phyloP scores from a whole-genome alignment of 352 stramenopile genomes.

The Pythium oligandrum region DNA sequence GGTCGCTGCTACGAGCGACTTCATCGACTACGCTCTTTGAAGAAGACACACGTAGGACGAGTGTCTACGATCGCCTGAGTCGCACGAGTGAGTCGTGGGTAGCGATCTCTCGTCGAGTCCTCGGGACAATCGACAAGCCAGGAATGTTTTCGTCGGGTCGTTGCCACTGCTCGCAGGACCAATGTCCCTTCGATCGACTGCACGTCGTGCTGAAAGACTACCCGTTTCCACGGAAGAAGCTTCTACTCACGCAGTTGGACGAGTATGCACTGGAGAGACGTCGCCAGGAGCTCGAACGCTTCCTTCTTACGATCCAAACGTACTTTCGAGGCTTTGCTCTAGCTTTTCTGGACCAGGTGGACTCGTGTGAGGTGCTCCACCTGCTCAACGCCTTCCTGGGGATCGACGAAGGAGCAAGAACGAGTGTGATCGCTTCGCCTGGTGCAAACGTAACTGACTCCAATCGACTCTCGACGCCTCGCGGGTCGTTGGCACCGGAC shows the following conservation, averaged over 20 bases:
- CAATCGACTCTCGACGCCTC: no score
- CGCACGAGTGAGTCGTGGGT: background rate
- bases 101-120: background rate
- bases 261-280: slow-evolving; percentile 27
- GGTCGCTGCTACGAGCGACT: slow-evolving; percentile 35
- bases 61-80: background rate
- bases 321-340: slow-evolving; percentile 51
- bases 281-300: slow-evolving; percentile 42
- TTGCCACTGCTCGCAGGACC: slow-evolving; percentile 37
- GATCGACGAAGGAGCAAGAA: background rate
- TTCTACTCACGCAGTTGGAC: slow-evolving; percentile 31
- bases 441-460: background rate
- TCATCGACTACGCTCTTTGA: slow-evolving; percentile 14
- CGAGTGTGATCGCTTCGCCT: background rate
- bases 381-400: slow-evolving; percentile 28
- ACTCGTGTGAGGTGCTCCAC: slow-evolving; percentile 41
- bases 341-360: slow-evolving; percentile 36
- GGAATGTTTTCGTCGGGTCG: no score
- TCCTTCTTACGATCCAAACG: slow-evolving; percentile 33
- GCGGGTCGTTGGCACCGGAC: no score
- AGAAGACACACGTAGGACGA: background rate
- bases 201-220: slow-evolving; percentile 40
- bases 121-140: background rate
- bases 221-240: slow-evolving; percentile 47
- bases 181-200: slow-evolving; percentile 42